These are phyloP conservation scores for Yarrowia divulgata DNA, from an alignment of 805 yeast genomes.

Conservation along the genomic window DNA sequence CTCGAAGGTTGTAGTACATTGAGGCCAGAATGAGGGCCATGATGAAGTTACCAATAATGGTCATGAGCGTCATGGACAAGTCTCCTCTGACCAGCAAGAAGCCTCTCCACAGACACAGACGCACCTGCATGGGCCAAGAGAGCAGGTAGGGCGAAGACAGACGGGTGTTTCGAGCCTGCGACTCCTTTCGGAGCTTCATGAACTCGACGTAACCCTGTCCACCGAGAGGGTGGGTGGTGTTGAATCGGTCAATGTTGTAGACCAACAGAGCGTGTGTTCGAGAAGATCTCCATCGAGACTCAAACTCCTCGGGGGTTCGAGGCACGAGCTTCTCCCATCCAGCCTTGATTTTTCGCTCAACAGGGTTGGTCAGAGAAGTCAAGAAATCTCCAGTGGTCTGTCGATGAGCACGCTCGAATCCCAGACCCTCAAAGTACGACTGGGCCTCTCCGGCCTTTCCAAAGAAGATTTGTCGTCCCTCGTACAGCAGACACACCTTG, in stretches of 20 bases:
- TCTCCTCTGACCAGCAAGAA: constrained; percentile 63
- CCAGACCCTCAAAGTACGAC: constrained; percentile 60
- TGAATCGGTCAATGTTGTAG: constrained; percentile 55
- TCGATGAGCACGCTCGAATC: constrained; percentile 62
- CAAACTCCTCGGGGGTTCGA: constrained; percentile 60
- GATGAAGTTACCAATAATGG: constrained; percentile 55
- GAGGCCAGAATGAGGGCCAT: constrained; percentile 66
- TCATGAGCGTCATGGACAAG: constrained; percentile 54
- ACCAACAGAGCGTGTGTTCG: constrained; percentile 54
- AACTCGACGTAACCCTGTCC: constrained; percentile 46
- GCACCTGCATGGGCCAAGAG: constrained; percentile 56
- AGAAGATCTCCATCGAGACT: constrained; percentile 58
- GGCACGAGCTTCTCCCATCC: constrained; percentile 62
- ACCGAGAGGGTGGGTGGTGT: constrained; percentile 44
- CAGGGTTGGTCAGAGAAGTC: constrained; percentile 62
- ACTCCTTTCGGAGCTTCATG: constrained; percentile 47
- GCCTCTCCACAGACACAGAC: constrained; percentile 59
- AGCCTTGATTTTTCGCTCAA: constrained; percentile 56
- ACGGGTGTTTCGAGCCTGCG: constrained; percentile 49
- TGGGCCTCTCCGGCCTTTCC: constrained; percentile 62
- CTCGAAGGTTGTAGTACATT: constrained; percentile 59
- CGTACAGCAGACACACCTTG: constrained; percentile 64
- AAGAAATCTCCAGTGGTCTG: constrained; percentile 67
- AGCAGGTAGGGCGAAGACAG: constrained; percentile 54
- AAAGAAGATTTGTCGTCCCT: constrained; percentile 67